Percentiles rank a stretch among this genome's conserved stretches.
Evolutionary conservation across 2,329 filamentous ascomycete species (phyloP).

Genomic region (Penicillium fuscoglaucum): DNA sequence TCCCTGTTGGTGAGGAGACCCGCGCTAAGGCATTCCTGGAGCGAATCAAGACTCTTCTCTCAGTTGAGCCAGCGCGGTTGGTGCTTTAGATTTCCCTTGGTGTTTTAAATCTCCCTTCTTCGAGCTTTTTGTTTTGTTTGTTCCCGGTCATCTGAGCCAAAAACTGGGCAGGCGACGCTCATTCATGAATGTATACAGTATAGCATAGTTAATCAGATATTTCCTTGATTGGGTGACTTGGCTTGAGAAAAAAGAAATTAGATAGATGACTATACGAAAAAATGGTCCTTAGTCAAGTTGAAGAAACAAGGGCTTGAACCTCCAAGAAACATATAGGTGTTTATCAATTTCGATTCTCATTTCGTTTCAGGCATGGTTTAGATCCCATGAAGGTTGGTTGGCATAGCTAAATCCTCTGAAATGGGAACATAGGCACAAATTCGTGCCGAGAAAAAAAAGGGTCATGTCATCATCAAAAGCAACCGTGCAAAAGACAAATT

Average conservation of each 20-base stretch:
- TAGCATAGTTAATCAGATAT: conserved; percentile 32
- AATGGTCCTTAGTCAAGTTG: too few relatives aligned
- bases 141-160: conserved; percentile 19
- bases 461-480: conserved; percentile 34
- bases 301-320: too few relatives aligned
- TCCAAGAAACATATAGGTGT: neutral
- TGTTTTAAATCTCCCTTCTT: conserved; percentile 16
- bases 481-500: conserved; percentile 11
- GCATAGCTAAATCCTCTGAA: conserved; percentile 4
- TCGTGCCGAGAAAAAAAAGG: conserved; percentile 6
- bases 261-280: neutral
- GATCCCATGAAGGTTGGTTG: neutral
- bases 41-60: conserved; percentile 79
- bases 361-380: neutral
- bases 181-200: conserved; percentile 26
- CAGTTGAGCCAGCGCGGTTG: conserved; percentile 74
- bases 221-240: conserved; percentile 17
- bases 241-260: neutral
- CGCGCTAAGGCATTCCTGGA: conserved; percentile 80
- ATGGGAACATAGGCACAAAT: neutral
- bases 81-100: conserved; percentile 50
- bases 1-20: conserved; percentile 77
- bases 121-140: conserved; percentile 17
- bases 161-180: conserved; percentile 12
- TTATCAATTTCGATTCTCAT: neutral